A percentile compares a stretch with the other conserved stretches of the same genome.
These are phyloP conservation scores for Gossypium gossypioides DNA, from an alignment of 441 rosid genomes.

Conservation along the genomic window DNA sequence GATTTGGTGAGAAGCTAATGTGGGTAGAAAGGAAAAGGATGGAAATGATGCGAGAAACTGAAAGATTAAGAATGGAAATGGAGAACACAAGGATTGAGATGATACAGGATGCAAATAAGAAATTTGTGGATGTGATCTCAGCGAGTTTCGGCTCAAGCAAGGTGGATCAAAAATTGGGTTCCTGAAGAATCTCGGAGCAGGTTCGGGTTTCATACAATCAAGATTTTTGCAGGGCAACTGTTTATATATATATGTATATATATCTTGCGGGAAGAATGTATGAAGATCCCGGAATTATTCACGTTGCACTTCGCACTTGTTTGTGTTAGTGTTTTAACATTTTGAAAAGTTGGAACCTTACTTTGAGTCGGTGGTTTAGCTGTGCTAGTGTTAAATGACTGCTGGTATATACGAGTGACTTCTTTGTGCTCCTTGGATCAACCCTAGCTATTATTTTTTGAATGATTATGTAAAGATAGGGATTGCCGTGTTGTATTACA, in stretches of 20 bases:
- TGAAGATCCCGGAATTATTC: too few relatives aligned
- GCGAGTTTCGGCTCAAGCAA: slow-evolving; percentile 14
- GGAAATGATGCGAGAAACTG: slow-evolving; percentile 37
- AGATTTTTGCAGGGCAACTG: too few relatives aligned
- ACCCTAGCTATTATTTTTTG: background rate
- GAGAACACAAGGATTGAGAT: slow-evolving; percentile 11
- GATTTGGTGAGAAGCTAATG: background rate
- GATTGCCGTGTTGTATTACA: background rate
- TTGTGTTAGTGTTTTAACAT: too few relatives aligned
- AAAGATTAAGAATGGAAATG: slow-evolving; percentile 16
- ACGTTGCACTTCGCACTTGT: too few relatives aligned
- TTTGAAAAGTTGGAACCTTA: too few relatives aligned
- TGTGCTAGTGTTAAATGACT: background rate
- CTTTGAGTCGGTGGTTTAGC: too few relatives aligned
- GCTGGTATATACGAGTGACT: background rate
- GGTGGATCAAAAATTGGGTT: background rate
- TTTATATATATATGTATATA: too few relatives aligned
- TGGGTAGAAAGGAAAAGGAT: background rate
- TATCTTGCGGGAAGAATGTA: too few relatives aligned
- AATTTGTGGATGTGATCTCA: slow-evolving; percentile 34
- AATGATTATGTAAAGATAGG: background rate
- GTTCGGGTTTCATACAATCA: too few relatives aligned
- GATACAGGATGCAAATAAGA: slow-evolving; percentile 23
- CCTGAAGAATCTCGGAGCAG: background rate
- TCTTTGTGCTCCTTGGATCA: background rate